Evolutionary conservation across 768 basidiomycete genomes (phyloP).

Genomic region (Grammothele lineata): DNA sequence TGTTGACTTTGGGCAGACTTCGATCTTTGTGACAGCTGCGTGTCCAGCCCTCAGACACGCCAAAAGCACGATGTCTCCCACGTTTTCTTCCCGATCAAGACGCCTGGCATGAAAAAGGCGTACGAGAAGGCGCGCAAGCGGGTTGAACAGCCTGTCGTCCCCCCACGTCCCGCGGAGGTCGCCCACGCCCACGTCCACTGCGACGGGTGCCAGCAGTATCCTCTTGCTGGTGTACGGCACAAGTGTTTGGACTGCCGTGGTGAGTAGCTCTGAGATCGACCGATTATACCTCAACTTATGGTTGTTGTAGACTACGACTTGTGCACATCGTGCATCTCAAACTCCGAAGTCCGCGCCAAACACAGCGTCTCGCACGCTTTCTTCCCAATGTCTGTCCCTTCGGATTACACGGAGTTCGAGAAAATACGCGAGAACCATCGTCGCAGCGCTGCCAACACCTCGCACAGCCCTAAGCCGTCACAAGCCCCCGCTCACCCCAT

Average conservation of each 20-base stretch:
- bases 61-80: constrained; percentile 15
- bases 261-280: background rate
- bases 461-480: background rate
- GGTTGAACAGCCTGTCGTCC: background rate
- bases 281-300: background rate
- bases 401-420: background rate
- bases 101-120: constrained; percentile 3
- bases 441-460: background rate
- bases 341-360: background rate
- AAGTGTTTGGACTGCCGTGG: constrained; percentile 63
- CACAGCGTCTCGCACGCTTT: constrained; percentile 18
- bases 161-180: background rate
- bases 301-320: constrained; percentile 18
- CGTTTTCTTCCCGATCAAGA: constrained; percentile 20
- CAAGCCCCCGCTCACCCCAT: constrained; percentile 9
- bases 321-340: constrained; percentile 17
- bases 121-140: constrained; percentile 11
- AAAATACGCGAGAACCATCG: constrained; percentile 4
- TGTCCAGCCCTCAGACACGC: constrained; percentile 5
- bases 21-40: constrained; percentile 19
- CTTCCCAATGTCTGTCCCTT: constrained; percentile 15
- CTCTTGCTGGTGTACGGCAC: constrained; percentile 5
- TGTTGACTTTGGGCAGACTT: constrained; percentile 10
- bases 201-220: constrained; percentile 3
- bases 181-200: background rate